These are phyloP conservation scores for Glycyrrhiza uralensis DNA, from an alignment of 306 rosid genomes.

Conservation along the genomic window DNA sequence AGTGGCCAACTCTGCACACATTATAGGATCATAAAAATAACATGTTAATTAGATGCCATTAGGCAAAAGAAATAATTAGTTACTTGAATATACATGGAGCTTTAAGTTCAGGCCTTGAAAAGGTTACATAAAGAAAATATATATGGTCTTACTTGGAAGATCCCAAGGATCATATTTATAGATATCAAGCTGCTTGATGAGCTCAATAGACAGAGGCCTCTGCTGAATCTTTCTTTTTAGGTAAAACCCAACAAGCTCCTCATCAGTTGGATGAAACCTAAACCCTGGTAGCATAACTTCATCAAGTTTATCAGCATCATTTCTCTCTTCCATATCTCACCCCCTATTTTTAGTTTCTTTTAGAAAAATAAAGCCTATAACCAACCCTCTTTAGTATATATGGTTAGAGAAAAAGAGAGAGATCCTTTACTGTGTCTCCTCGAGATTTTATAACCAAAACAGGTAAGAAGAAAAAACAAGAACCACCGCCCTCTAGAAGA, in stretches of 20 bases:
- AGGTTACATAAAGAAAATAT: too few relatives aligned
- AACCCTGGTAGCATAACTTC: conserved; percentile 90
- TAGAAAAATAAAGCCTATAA: neutral
- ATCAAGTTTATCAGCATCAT: conserved; percentile 55
- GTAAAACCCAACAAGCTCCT: conserved; percentile 93
- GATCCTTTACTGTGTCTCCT: neutral
- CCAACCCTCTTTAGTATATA: neutral
- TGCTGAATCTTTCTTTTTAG: conserved; percentile 82
- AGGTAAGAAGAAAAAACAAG: neutral
- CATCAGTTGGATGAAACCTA: conserved; percentile 96
- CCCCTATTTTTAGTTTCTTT: conserved; percentile 20
- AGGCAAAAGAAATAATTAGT: too few relatives aligned
- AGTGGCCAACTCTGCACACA: conserved; percentile 59
- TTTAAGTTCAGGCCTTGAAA: too few relatives aligned
- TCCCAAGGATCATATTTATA: conserved; percentile 96
- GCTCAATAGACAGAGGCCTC: conserved; percentile 74
- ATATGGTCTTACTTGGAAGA: conserved; percentile 74
- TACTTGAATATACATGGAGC: too few relatives aligned
- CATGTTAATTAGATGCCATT: neutral
- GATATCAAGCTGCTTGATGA: conserved; percentile 91
- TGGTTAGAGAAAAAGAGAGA: neutral
- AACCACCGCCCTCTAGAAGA: conserved; percentile 19
- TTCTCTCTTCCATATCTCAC: conserved; percentile 33
- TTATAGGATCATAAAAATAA: neutral
- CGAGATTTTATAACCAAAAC: neutral